Conservation (phyloP, 257 asterid species). For the Cordia subcordata region DNA sequence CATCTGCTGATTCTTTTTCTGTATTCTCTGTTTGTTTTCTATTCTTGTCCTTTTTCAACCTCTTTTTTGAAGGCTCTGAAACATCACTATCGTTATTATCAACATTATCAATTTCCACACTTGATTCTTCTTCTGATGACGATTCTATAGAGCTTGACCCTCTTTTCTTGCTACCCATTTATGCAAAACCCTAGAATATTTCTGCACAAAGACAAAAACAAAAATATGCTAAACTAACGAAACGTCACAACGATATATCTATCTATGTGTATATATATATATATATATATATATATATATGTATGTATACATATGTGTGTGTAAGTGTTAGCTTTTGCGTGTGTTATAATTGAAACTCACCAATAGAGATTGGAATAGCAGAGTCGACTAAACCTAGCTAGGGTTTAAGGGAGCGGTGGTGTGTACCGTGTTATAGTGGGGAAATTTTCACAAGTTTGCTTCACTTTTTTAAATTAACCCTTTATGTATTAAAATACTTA, state of each 20-base stretch:
- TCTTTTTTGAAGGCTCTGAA: slow-evolving; percentile 47
- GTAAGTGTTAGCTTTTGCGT: not conserved
- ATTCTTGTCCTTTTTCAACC: slow-evolving; percentile 49
- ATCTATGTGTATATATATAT: no score
- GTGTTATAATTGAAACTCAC: not conserved
- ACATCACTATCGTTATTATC: slow-evolving; percentile 31
- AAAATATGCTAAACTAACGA: no score
- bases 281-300: no score
- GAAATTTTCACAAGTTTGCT: no score
- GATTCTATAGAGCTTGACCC: slow-evolving; percentile 32
- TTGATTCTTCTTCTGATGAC: slow-evolving; percentile 19
- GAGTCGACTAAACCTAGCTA: not conserved
- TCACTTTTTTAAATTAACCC: no score
- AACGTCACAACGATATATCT: no score
- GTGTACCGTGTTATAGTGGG: no score
- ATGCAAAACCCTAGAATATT: not conserved
- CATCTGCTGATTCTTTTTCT: slow-evolving; percentile 23
- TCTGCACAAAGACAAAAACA: slow-evolving; percentile 6
- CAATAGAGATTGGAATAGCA: not conserved
- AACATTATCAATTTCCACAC: slow-evolving; percentile 11
- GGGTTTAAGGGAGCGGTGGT: not conserved
- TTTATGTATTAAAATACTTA: no score
- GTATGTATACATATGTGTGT: no score
- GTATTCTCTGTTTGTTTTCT: slow-evolving; percentile 26
- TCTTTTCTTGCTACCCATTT: slow-evolving; percentile 66